These are phyloP conservation scores for Pulveroboletus sp. DNA, from an alignment of 768 basidiomycete species.

Conservation along the genomic window DNA sequence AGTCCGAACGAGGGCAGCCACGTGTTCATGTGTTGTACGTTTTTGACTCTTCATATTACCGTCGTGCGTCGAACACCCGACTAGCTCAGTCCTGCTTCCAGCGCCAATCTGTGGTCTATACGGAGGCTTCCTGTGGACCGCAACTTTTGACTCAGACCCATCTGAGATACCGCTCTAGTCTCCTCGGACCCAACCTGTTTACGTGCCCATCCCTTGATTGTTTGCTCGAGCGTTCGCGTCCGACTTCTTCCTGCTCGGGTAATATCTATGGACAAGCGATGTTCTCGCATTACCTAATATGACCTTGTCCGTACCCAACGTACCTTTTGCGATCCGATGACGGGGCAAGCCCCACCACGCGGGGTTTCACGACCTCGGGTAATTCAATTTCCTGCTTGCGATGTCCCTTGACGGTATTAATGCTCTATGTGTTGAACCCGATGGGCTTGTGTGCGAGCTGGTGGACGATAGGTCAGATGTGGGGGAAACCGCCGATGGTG, in stretches of 20 bases:
- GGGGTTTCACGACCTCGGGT: slow-evolving; percentile 7
- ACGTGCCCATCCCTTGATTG: slow-evolving; percentile 1
- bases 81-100: neutral
- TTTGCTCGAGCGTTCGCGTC: slow-evolving; percentile 5
- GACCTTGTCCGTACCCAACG: neutral
- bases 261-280: slow-evolving; percentile 3
- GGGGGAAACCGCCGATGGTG: too few species aligned
- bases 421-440: slow-evolving; percentile 5
- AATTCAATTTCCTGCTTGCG: slow-evolving; percentile 8
- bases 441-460: neutral
- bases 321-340: slow-evolving; percentile 10
- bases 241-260: slow-evolving; percentile 1
- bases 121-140: neutral
- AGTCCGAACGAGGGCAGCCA: neutral
- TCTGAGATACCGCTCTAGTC: slow-evolving; percentile 7
- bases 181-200: slow-evolving; percentile 1
- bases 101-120: neutral
- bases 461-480: too few species aligned
- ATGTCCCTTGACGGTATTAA: slow-evolving; percentile 6
- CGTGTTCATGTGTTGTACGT: neutral
- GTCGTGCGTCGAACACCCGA: neutral
- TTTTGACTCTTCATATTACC: neutral
- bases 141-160: slow-evolving; percentile 2
- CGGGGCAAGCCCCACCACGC: neutral
- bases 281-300: slow-evolving; percentile 9